Evolutionary conservation across 768 basidiomycete species (phyloP).

Genomic region (Clavaria fumosa): DNA sequence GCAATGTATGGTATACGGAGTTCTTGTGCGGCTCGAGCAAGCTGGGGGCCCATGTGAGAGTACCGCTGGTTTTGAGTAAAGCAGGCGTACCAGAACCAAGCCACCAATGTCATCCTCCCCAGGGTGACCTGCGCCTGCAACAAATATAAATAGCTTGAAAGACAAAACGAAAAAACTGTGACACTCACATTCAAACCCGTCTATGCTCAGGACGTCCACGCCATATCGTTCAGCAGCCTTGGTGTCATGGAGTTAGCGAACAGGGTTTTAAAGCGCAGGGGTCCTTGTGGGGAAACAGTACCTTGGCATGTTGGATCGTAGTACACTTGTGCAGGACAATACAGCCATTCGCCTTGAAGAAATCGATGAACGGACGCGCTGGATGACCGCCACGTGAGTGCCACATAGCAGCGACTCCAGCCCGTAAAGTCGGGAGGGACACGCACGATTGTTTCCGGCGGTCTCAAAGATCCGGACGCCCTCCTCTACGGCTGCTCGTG

Average conservation of each 20-base stretch:
- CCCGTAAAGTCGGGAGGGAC: not conserved
- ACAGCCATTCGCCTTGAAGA: constrained; percentile 64
- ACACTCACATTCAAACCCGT: constrained; percentile 74
- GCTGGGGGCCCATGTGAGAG: no score
- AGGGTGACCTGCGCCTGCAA: constrained; percentile 76
- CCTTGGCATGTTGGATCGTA: constrained; percentile 73
- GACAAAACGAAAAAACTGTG: not conserved
- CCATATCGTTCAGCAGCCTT: constrained; percentile 54
- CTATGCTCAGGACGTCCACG: constrained; percentile 80
- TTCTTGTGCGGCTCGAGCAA: constrained; percentile 77
- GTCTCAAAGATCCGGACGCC: constrained; percentile 87
- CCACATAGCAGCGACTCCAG: not conserved
- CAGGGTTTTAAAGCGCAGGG: no score
- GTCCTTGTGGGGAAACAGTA: constrained; percentile 18
- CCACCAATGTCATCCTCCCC: constrained; percentile 91
- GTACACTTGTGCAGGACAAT: constrained; percentile 88
- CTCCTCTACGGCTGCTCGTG: constrained; percentile 69
- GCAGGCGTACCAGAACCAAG: constrained; percentile 59
- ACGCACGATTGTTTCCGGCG: constrained; percentile 78
- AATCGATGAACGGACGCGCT: constrained; percentile 63
- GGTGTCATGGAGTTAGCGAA: no score
- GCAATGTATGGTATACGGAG: constrained; percentile 78
- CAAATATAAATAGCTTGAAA: constrained; percentile 7
- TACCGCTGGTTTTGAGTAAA: no score
- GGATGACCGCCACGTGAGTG: not conserved